These are phyloP conservation scores for Puccinia novopanici DNA, from an alignment of 1,284 basidiomycete species.

Conservation along the genomic window DNA sequence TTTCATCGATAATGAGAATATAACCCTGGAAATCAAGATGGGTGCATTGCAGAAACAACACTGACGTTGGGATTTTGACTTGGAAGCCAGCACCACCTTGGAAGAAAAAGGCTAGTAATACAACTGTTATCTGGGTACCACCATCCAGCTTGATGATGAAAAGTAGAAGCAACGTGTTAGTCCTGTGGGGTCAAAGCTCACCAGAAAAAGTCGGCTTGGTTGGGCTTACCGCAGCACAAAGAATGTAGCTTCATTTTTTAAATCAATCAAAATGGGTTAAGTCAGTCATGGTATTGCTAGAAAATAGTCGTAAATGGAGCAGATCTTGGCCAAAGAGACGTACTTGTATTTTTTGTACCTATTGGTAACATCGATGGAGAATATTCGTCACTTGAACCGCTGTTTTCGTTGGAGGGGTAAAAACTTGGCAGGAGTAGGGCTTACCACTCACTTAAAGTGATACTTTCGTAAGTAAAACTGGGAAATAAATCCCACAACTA, in stretches of 20 bases:
- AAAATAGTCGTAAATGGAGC: not conserved
- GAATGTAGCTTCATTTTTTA: constrained; percentile 30
- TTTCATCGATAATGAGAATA: too few relatives aligned
- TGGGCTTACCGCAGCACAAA: constrained; percentile 41
- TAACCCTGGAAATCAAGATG: too few relatives aligned
- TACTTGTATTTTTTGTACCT: constrained; percentile 48
- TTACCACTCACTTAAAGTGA: constrained; percentile 43
- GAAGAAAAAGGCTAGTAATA: constrained; percentile 16
- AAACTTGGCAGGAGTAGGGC: not conserved
- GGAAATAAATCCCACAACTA: constrained; percentile 37
- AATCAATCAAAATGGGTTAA: not conserved
- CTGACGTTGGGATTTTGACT: too few relatives aligned
- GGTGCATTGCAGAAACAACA: too few relatives aligned
- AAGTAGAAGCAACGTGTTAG: not conserved
- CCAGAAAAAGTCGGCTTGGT: not conserved
- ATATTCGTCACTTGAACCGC: not conserved
- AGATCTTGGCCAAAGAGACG: not conserved
- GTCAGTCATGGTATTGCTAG: not conserved
- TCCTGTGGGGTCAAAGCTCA: not conserved
- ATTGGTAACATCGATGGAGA: not conserved
- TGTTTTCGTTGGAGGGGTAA: not conserved
- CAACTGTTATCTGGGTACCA: constrained; percentile 33
- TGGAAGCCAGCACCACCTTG: too few relatives aligned
- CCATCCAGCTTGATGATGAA: constrained; percentile 27
- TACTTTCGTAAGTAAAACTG: constrained; percentile 24